Conservation (phyloP, 1,139 yeast species). For the Diutina neorugosa region DNA sequence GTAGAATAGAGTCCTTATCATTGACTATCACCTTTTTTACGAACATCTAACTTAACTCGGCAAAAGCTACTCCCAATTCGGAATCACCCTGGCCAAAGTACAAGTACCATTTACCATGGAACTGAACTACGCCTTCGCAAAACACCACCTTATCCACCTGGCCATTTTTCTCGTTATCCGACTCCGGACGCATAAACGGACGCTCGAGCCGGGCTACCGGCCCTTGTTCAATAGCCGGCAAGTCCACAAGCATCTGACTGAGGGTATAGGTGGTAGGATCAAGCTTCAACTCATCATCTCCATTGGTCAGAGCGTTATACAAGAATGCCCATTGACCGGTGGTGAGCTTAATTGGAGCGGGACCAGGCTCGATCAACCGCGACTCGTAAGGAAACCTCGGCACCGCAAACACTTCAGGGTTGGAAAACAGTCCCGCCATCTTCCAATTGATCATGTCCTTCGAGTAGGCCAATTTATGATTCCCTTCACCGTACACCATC, state of each 20-base stretch:
- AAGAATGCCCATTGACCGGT: constrained; percentile 25
- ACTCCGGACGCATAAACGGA: constrained; percentile 26
- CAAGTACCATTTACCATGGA: constrained; percentile 30
- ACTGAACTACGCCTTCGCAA: constrained; percentile 34
- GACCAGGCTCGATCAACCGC: constrained; percentile 31
- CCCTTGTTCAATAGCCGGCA: constrained; percentile 22
- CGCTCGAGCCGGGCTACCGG: constrained; percentile 28
- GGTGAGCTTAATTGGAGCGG: constrained; percentile 29
- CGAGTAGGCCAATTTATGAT: constrained; percentile 26
- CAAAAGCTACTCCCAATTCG: constrained; percentile 28
- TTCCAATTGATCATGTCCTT: constrained; percentile 25
- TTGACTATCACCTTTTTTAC: too few species aligned
- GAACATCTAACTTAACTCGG: background rate
- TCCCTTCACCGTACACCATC: constrained; percentile 36
- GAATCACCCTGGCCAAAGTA: constrained; percentile 35
- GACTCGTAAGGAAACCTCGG: constrained; percentile 23
- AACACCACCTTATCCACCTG: constrained; percentile 34
- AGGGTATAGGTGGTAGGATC: constrained; percentile 23
- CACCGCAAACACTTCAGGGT: constrained; percentile 17
- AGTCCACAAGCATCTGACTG: constrained; percentile 32
- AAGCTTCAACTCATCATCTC: constrained; percentile 18
- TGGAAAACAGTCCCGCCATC: constrained; percentile 13
- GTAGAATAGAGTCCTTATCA: too few species aligned
- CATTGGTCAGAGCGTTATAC: constrained; percentile 30
- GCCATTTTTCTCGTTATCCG: constrained; percentile 25